Base-by-base conservation (phyloP, 1,284 basidiomycete genomes). In the Moesziomyces globuligerus region DNA sequence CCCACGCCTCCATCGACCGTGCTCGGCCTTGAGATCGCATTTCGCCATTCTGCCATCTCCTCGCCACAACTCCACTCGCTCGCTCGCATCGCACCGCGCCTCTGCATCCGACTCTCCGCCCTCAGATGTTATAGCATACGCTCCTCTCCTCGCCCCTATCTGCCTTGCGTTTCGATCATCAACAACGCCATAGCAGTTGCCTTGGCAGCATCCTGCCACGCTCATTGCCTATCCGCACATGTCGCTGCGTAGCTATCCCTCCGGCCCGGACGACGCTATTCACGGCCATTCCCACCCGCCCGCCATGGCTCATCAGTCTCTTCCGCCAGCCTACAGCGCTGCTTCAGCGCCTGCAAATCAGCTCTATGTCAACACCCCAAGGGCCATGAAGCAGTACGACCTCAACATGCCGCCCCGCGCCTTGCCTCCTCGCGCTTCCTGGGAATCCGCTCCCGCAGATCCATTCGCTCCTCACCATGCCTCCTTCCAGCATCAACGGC, bases 371-470 rank as follows among this genome's bases (percentile, higher is more conserved):
- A 66, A 59, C 36, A 46, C 51, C 2, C 56, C 56, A 18, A 66
- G 55, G 39, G 55, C 23, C 42, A 45, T 59, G 48, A 66, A 66
- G 52, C 55, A 66, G 5, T 66, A 66, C 40, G 52, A 66, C 6
- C 37, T 56, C n/a, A 43, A 28, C 50, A 15, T 46, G n/a, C 32
- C 55, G 18, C 20, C 18, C 8, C 42, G 45, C 21, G 42, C 46
- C 18, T 23, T 44, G 4, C 36, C 29, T 2, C 50, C 48, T 28
- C 62, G 48, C 11, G 34, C 39, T 36, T 28, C 39, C 1, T 66
- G 62, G 62, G 56, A 55, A 32, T 3, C 42, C 17, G 17, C 48
- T 4, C 15, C 59, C 1, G 34, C 59, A 18, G 54, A 58, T n/a
- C 48, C 59, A 3, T 55, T 54, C 17, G 37, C 53, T 7, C 57